Evolutionary conservation across 169 alveolate species (phyloP), one percentile per base, ranked within the genome.

Genomic region (Plasmodium ovale): DNA sequence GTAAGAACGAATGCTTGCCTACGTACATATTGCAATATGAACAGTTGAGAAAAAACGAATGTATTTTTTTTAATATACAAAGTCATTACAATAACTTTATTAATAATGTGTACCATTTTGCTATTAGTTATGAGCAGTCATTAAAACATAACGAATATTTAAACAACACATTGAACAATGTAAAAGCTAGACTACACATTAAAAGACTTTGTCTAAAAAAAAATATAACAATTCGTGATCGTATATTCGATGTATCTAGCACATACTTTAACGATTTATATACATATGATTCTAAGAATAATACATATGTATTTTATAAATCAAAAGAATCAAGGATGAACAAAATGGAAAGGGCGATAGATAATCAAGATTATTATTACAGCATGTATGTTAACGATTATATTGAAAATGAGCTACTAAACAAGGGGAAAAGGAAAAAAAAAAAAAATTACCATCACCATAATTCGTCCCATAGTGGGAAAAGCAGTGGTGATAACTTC

Each of bases 61-160:
- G 88, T 65, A 62, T 74, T 19, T 74, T 21, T 49, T 74, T 74
- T 58, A 74, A 74, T 49, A 60, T 74, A n/a, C 88, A 74, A 21
- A 74, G 44, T 53, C 88, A 74, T 60, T 74, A 74, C 51, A 74
- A 74, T 31, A 74, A 31, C 44, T 74, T 74, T 74, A 62, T 74
- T 35, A 74, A 74, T 47, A 74, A 74, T 53, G 72, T 74, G 14
- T 74, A 74, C 51, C 88, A 74, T 60, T 74, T 74, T 39, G 72
- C 88, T 59, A 29, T 60, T 42, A 74, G 72, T 31, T 74, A 74
- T 74, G 88, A 74, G 14, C 88, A 74, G 33, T 74, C 88, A 27
- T 47, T 74, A n/a, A 74, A 60, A 65, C 74, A 59, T 51, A 74
- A 74, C 23, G 88, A 74, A 60, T 60, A 60, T 51, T 33, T 74